A percentile compares a stretch with the other conserved stretches of the same genome.
Evolutionary conservation across 768 basidiomycete genomes (phyloP).

Genomic region (Rhodotorula taiwanensis): DNA sequence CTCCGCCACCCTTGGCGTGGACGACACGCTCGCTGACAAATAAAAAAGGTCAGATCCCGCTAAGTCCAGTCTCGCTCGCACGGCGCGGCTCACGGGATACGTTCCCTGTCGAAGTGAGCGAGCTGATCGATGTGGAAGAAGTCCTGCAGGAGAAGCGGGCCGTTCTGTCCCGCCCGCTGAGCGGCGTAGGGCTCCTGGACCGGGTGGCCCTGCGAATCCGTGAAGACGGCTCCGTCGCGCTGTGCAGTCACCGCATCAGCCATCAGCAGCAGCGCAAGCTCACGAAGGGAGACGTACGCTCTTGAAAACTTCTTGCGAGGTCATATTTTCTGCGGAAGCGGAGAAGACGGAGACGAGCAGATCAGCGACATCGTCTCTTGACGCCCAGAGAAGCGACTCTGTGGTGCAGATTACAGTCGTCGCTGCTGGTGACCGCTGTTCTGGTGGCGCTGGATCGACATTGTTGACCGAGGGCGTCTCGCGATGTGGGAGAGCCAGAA

Average conservation of each 20-base stretch:
- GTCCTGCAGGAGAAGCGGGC: conserved; percentile 85
- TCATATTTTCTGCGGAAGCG: neutral
- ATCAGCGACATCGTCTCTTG: too few relatives aligned
- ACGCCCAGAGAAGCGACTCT: too few relatives aligned
- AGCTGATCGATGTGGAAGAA: conserved; percentile 84
- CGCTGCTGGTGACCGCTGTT: too few relatives aligned
- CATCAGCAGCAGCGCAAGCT: neutral
- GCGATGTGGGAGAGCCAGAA: too few relatives aligned
- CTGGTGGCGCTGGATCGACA: too few relatives aligned
- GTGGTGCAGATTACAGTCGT: too few relatives aligned
- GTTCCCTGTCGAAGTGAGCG: conserved; percentile 57
- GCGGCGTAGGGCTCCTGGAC: conserved; percentile 63
- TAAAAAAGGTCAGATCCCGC: too few relatives aligned
- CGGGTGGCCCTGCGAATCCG: conserved; percentile 76
- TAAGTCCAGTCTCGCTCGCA: too few relatives aligned
- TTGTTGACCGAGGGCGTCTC: too few relatives aligned
- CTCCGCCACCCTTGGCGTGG: conserved; percentile 76
- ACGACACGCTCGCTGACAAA: conserved; percentile 51
- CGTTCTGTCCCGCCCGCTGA: conserved; percentile 64
- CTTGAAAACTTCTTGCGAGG: neutral
- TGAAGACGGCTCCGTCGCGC: conserved; percentile 61
- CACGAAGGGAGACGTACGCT: neutral
- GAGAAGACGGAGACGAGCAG: neutral
- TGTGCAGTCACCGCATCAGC: neutral
- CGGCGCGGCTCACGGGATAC: conserved; percentile 31